These are phyloP conservation scores for Periconia digitata DNA, from an alignment of 2,329 filamentous ascomycete species.

Conservation along the genomic window DNA sequence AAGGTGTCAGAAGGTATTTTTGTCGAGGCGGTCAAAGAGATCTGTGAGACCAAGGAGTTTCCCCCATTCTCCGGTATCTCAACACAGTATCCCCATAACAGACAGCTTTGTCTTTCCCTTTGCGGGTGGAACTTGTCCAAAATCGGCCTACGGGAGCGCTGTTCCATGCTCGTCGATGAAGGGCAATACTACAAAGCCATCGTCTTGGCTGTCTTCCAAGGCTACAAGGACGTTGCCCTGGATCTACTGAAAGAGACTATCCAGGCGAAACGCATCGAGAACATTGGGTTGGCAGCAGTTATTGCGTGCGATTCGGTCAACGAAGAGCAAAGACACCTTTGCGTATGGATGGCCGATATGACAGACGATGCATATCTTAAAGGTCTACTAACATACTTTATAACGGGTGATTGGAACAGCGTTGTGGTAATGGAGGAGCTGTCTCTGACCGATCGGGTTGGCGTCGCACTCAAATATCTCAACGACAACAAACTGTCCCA, in stretches of 20 bases:
- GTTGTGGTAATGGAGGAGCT: constrained; percentile 74
- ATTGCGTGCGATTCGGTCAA: constrained; percentile 54
- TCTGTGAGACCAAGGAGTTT: constrained; percentile 65
- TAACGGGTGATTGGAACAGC: constrained; percentile 72
- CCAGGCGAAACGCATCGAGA: constrained; percentile 65
- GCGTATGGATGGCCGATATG: constrained; percentile 63
- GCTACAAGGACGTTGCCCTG: constrained; percentile 68
- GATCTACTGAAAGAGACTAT: constrained; percentile 70
- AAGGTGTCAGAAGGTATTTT: constrained; percentile 60
- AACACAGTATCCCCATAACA: constrained; percentile 68
- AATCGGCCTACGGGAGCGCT: constrained; percentile 53
- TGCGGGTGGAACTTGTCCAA: constrained; percentile 69
- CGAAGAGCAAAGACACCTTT: constrained; percentile 62
- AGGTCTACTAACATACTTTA: constrained; percentile 76
- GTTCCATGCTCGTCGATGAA: constrained; percentile 53
- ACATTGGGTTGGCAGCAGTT: constrained; percentile 52
- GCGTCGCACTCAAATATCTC: constrained; percentile 73
- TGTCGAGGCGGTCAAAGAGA: constrained; percentile 57
- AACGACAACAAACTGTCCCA: constrained; percentile 51
- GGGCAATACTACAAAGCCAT: constrained; percentile 73
- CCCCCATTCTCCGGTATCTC: constrained; percentile 63
- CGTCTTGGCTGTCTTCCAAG: constrained; percentile 73
- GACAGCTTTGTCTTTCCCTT: constrained; percentile 73
- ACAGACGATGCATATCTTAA: constrained; percentile 77
- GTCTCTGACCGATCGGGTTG: constrained; percentile 72